phyloP scores from a whole-genome alignment of 768 basidiomycete species.

The Austroboletus eburneus region DNA sequence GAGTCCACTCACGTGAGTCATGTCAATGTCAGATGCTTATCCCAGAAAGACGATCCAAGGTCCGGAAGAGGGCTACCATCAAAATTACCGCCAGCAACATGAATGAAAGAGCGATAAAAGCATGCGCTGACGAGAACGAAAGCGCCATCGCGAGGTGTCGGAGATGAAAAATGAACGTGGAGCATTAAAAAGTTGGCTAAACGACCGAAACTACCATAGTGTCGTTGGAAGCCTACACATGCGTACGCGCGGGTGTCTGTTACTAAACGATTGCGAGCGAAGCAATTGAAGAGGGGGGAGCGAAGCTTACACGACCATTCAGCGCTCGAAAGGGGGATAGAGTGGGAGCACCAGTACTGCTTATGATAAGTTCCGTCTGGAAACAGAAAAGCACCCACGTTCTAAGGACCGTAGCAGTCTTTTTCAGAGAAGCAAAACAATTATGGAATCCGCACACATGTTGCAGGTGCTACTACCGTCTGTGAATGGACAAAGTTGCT shows the following conservation, averaged over 20 bases:
- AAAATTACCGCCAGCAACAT: background rate
- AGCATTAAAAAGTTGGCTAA: no score
- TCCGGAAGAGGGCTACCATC: background rate
- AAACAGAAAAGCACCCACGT: background rate
- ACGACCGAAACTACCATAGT: background rate
- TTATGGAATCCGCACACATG: background rate
- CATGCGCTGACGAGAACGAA: background rate
- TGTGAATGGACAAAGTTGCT: background rate
- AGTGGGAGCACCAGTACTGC: constrained; percentile 1
- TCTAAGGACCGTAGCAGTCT: background rate
- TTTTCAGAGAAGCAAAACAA: constrained; percentile 2
- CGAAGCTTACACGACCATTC: background rate
- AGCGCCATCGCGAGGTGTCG: background rate
- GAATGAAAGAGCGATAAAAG: background rate
- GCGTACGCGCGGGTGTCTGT: background rate
- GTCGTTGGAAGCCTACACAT: background rate
- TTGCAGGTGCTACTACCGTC: background rate
- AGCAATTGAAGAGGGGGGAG: background rate
- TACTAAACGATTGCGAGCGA: background rate
- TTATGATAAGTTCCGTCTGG: background rate
- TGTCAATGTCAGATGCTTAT: background rate
- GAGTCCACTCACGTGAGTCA: background rate
- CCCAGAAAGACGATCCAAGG: background rate
- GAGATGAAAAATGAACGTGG: background rate
- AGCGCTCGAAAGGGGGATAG: constrained; percentile 3